Evolutionary conservation across 2,329 filamentous ascomycete genomes (phyloP), one percentile per base, ranked within the genome.

Genomic region (Orbilia quercus): DNA sequence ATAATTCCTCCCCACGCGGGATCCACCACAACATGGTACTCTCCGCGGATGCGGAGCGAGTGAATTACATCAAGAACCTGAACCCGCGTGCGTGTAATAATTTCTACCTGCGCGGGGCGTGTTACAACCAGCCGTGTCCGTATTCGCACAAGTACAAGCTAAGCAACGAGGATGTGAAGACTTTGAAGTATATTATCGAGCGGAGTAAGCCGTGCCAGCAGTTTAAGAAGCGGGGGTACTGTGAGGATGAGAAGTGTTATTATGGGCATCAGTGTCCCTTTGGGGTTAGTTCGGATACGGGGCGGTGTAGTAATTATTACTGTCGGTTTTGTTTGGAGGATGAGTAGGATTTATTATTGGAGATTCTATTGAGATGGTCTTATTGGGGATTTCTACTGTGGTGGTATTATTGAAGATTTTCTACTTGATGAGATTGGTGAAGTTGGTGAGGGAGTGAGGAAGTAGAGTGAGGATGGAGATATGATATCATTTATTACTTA

Each of bases 181-280:
- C 69, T 22, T 16, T 73, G 11, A 66, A 57, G 47, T 73, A 73
- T 54, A 73, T 73, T 51, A 73, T 73, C 48, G 69, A 73, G 40
- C 36, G 69, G 16, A 73, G 69, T 23, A 73, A 73, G 7, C 69
- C 69, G 23, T 73, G 69, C 20, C 69, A 73, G 34, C 60, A 62
- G 60, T 31, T 60, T 12, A 66, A 66, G 55, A 66, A 62, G 50
- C 28, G 36, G n/a, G 69, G 69, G 14, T 66, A 54, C 18, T 73
- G 69, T 51, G 69, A 73, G 6, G 69, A 73, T 36, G 69, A 73
- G 42, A 73, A 73, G 40, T 73, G 69, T 38, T 73, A 73, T 62
- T 73, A 73, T 66, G 69, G 69, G 16, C 69, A 73, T 51, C 69
- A 73, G 42, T 73, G 69, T 62, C 69, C 69, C 28, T 73, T 73